A percentile compares a stretch with the other conserved stretches of the same genome.
These are phyloP conservation scores for Tuctoria greenei DNA, from an alignment of 176 grass and related monocot genomes.

Conservation along the genomic window DNA sequence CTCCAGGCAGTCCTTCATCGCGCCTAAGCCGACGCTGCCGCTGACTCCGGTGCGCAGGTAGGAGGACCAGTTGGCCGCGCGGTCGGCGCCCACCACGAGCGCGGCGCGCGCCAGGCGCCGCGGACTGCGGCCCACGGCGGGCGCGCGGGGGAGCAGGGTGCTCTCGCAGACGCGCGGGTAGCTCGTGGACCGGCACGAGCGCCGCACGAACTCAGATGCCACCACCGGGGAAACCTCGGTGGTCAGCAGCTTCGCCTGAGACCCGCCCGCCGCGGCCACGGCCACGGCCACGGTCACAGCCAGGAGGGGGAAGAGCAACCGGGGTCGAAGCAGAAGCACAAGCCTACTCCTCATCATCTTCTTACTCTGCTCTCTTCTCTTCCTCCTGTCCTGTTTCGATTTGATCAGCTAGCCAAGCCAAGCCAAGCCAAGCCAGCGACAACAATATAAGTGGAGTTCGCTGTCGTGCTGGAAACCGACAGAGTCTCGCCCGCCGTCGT, in stretches of 20 bases:
- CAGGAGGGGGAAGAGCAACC: background rate
- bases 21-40: background rate
- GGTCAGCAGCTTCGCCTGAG: background rate
- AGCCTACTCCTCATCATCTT: background rate
- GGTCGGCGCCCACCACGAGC: conserved; percentile 54
- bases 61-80: conserved; percentile 48
- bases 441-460: no score
- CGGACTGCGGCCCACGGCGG: conserved; percentile 48
- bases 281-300: background rate
- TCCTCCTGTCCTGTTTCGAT: no score
- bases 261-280: background rate
- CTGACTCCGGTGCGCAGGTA: conserved; percentile 24
- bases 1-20: conserved; percentile 63
- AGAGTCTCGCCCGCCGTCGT: no score
- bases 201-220: conserved; percentile 44
- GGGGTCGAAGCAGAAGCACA: background rate
- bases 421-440: no score
- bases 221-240: background rate
- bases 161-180: conserved; percentile 75
- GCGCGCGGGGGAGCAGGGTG: conserved; percentile 45
- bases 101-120: conserved; percentile 64
- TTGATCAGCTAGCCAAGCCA: no score
- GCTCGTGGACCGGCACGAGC: conserved; percentile 48
- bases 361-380: background rate
- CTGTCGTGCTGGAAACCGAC: no score